Evolutionary conservation across 148 eudicot genomes (phyloP).

Genomic region (Vaccinium myrtillus): DNA sequence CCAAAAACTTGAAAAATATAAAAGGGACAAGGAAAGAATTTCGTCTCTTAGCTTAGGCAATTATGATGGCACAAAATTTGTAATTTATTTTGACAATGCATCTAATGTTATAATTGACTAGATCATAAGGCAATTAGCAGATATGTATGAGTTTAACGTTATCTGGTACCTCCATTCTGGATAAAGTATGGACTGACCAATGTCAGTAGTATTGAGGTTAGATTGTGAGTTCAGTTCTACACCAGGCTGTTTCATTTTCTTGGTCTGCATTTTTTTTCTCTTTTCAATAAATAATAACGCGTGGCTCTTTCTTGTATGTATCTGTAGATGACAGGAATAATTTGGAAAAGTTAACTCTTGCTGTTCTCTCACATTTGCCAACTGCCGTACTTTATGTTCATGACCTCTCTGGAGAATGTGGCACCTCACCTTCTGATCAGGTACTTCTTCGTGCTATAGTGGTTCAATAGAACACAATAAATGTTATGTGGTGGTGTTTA

Average conservation of each 20-base stretch:
- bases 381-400: constrained; percentile 97
- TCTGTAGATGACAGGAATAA: constrained; percentile 89
- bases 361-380: constrained; percentile 94
- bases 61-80: neutral
- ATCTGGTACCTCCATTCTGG: constrained; percentile 1
- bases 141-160: neutral
- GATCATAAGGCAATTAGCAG: neutral
- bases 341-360: constrained; percentile 92
- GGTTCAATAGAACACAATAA: neutral
- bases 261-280: neutral
- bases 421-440: constrained; percentile 90
- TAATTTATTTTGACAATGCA: neutral
- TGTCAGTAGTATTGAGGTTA: neutral
- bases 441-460: constrained; percentile 29
- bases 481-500: neutral
- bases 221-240: neutral
- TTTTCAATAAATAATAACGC: neutral
- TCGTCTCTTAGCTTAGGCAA: neutral
- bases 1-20: neutral
- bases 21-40: neutral
- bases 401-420: constrained; percentile 97
- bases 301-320: constrained; percentile 13
- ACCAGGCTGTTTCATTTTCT: neutral
- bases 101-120: neutral
- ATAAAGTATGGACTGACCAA: neutral